These are phyloP conservation scores for Hortiboletus campestris DNA, from an alignment of 768 basidiomycete genomes.

Conservation along the genomic window DNA sequence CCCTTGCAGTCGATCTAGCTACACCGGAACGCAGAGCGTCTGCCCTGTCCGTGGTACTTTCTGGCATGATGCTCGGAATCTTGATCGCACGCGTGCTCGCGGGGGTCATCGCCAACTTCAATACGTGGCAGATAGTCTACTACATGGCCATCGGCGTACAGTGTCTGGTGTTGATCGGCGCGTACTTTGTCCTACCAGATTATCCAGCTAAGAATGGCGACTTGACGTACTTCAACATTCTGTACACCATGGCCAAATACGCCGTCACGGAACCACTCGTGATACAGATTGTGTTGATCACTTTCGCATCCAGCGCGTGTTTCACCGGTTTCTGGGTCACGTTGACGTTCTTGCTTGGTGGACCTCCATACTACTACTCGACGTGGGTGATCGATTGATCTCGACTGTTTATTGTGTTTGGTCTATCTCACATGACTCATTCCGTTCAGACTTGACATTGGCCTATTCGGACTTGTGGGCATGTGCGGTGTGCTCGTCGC, in stretches of 20 bases:
- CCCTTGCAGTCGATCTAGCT: slow-evolving; percentile 79
- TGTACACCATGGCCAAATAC: slow-evolving; percentile 77
- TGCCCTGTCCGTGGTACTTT: slow-evolving; percentile 72
- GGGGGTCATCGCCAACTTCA: slow-evolving; percentile 71
- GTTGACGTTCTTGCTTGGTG: slow-evolving; percentile 78
- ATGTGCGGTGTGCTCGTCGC: slow-evolving; percentile 68
- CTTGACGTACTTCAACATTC: slow-evolving; percentile 64
- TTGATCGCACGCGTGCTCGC: slow-evolving; percentile 73
- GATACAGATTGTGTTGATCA: slow-evolving; percentile 64
- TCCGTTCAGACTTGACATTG: slow-evolving; percentile 50
- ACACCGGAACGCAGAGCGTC: slow-evolving; percentile 68
- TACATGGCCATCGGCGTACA: slow-evolving; percentile 77
- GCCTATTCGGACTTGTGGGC: slow-evolving; percentile 75
- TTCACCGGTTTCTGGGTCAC: slow-evolving; percentile 69
- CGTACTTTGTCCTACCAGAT: slow-evolving; percentile 74
- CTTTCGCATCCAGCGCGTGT: slow-evolving; percentile 57
- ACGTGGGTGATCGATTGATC: slow-evolving; percentile 44
- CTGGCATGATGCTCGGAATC: slow-evolving; percentile 68
- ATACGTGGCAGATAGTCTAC: slow-evolving; percentile 72
- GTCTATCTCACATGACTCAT: neutral
- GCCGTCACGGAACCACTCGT: slow-evolving; percentile 76
- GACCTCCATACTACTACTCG: slow-evolving; percentile 71
- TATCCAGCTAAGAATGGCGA: slow-evolving; percentile 73
- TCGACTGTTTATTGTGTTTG: no score
- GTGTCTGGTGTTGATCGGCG: slow-evolving; percentile 49